phyloP scores from a whole-genome alignment of 2,329 filamentous ascomycete genomes.

The Penicillium sp. region DNA sequence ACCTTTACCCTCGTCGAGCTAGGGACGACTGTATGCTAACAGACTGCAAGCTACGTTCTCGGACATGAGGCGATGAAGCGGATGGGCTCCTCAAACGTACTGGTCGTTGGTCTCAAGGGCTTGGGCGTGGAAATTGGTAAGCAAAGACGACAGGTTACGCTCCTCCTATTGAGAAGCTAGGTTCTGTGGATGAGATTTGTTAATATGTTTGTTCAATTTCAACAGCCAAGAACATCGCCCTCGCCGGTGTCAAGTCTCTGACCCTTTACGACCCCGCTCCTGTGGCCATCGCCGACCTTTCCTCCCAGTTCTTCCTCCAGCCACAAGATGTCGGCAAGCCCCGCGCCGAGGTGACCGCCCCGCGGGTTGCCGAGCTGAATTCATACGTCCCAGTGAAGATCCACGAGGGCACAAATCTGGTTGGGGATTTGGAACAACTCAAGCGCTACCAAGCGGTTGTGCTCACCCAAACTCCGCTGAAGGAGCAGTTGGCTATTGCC shows the following conservation, averaged over 20 bases:
- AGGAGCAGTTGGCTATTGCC: slow-evolving; percentile 74
- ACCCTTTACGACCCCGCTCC: slow-evolving; percentile 87
- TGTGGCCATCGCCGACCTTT: slow-evolving; percentile 79
- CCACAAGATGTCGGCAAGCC: slow-evolving; percentile 86
- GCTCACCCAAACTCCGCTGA: slow-evolving; percentile 74
- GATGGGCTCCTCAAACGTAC: slow-evolving; percentile 92
- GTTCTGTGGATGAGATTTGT: not conserved
- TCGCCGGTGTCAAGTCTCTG: slow-evolving; percentile 95
- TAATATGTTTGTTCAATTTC: not conserved
- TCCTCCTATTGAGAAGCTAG: not conserved
- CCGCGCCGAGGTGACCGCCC: slow-evolving; percentile 77
- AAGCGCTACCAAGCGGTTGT: slow-evolving; percentile 92
- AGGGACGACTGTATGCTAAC: no score
- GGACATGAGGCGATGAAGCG: slow-evolving; percentile 92
- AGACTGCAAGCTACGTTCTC: slow-evolving; percentile 52
- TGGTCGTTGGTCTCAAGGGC: slow-evolving; percentile 85
- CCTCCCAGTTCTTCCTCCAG: slow-evolving; percentile 93
- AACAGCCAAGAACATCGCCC: slow-evolving; percentile 90
- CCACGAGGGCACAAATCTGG: slow-evolving; percentile 60
- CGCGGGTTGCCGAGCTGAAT: slow-evolving; percentile 88
- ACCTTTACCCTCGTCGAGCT: slow-evolving; percentile 8
- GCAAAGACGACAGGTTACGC: slow-evolving; percentile 11
- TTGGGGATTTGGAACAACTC: slow-evolving; percentile 69
- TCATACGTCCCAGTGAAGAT: slow-evolving; percentile 88
- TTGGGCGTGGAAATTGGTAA: slow-evolving; percentile 83